Evolutionary conservation across 2,329 filamentous ascomycete genomes (phyloP).

Genomic region (Metarhizium anisopliae): DNA sequence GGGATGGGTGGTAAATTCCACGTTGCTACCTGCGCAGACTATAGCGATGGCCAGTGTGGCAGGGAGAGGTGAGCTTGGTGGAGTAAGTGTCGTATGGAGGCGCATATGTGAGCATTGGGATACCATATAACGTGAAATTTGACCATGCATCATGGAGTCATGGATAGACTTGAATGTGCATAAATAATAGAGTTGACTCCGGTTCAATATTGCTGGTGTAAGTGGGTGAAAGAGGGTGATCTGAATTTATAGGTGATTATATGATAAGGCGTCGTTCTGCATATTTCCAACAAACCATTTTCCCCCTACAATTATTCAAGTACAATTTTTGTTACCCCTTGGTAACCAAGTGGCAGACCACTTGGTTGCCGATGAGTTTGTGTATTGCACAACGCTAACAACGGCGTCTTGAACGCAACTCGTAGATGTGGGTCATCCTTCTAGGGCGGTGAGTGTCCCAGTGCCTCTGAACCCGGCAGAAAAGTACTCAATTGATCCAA

Average conservation of each 20-base stretch:
- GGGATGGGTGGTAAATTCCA: constrained; percentile 48
- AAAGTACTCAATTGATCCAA: neutral
- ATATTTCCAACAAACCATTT: too few relatives aligned
- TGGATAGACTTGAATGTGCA: neutral
- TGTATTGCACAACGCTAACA: too few relatives aligned
- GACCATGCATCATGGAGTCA: neutral
- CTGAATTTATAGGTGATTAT: too few relatives aligned
- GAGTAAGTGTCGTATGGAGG: neutral
- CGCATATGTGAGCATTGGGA: neutral
- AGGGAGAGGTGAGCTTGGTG: neutral
- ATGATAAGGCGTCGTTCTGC: too few relatives aligned
- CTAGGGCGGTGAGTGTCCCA: neutral
- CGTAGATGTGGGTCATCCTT: neutral
- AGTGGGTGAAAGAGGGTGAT: too few relatives aligned
- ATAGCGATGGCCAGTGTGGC: neutral
- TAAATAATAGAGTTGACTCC: too few relatives aligned
- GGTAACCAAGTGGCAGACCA: too few relatives aligned
- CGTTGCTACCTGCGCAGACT: neutral
- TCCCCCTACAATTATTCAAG: too few relatives aligned
- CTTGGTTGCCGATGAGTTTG: too few relatives aligned
- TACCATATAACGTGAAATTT: neutral
- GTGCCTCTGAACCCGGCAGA: neutral
- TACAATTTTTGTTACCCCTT: too few relatives aligned
- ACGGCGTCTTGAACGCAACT: too few relatives aligned
- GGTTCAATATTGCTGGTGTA: too few relatives aligned